Conservation (phyloP, 257 asterid species). For the Mentha longifolia region DNA sequence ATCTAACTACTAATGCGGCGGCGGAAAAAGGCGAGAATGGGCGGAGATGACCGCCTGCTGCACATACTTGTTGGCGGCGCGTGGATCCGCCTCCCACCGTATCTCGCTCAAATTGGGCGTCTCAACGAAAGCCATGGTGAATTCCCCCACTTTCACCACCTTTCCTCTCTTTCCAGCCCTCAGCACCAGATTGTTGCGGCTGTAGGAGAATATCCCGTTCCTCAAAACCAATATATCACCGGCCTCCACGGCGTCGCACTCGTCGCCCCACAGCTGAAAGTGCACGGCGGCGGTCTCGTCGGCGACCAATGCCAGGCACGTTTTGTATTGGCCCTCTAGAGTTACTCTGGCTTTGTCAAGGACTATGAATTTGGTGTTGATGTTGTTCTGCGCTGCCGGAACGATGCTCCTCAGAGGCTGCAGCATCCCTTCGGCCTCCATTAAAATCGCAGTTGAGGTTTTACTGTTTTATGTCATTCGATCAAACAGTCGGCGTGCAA, state of each 20-base stretch:
- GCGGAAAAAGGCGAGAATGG: not conserved
- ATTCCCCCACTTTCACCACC: too few relatives aligned
- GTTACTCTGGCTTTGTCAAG: constrained; percentile 62
- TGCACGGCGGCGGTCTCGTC: constrained; percentile 91
- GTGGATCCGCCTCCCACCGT: not conserved
- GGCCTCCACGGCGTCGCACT: constrained; percentile 64
- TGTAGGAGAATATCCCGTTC: constrained; percentile 75
- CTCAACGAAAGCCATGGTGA: too few relatives aligned
- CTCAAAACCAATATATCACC: constrained; percentile 59
- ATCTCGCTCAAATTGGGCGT: constrained; percentile 64
- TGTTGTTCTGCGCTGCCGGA: constrained; percentile 23
- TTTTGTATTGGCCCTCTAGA: constrained; percentile 38
- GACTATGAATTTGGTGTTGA: constrained; percentile 47
- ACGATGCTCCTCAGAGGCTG: constrained; percentile 49
- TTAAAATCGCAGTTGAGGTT: not conserved
- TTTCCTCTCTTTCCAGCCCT: constrained; percentile 82
- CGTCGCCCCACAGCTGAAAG: constrained; percentile 74
- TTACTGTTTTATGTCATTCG: not conserved
- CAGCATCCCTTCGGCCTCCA: constrained; percentile 31
- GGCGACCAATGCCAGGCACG: constrained; percentile 49
- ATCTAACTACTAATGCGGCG: not conserved
- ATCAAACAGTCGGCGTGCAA: constrained; percentile 30
- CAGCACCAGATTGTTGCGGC: constrained; percentile 47
- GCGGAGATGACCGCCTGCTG: not conserved
- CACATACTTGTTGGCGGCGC: constrained; percentile 5